Conservation (phyloP, 495 filamentous ascomycete species). For the Massariosphaeria phaeospora region DNA sequence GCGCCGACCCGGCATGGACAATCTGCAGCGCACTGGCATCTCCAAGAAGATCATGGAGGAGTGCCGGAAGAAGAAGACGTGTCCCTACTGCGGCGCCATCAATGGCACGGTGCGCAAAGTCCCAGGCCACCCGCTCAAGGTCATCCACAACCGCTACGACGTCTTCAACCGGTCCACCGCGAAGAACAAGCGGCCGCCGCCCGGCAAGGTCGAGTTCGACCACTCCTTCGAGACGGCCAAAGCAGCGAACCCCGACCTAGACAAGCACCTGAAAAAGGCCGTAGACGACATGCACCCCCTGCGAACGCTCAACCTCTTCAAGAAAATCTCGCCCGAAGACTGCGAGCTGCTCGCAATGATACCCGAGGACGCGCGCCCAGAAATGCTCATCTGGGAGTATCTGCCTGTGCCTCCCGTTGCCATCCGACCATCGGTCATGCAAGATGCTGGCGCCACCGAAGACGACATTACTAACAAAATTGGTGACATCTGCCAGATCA, state of each 20-base stretch:
- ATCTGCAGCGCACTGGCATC: conserved; percentile 68
- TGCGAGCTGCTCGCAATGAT: conserved; percentile 88
- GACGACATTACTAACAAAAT: conserved; percentile 95
- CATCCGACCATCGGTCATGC: conserved; percentile 86
- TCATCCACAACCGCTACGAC: conserved; percentile 88
- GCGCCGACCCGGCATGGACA: conserved; percentile 78
- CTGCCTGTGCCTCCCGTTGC: conserved; percentile 88
- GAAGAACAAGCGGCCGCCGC: conserved; percentile 71
- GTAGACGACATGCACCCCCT: conserved; percentile 92
- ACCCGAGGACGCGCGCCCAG: conserved; percentile 78
- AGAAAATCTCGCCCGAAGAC: conserved; percentile 74
- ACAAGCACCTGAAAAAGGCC: conserved; percentile 82
- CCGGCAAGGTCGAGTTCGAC: conserved; percentile 76
- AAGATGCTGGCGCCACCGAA: conserved; percentile 87
- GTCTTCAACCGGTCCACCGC: conserved; percentile 81
- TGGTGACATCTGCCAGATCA: conserved; percentile 87
- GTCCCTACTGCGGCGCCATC: conserved; percentile 66
- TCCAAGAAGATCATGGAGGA: conserved; percentile 82
- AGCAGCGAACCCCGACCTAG: conserved; percentile 69
- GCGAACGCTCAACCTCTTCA: conserved; percentile 83
- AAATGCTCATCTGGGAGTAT: conserved; percentile 98
- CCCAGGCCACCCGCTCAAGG: conserved; percentile 70
- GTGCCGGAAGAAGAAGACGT: conserved; percentile 76
- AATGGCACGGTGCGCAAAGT: conserved; percentile 89
- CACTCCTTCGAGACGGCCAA: conserved; percentile 74